Base-by-base conservation (phyloP, 2,329 filamentous ascomycete species). In the Colletotrichum musae region DNA sequence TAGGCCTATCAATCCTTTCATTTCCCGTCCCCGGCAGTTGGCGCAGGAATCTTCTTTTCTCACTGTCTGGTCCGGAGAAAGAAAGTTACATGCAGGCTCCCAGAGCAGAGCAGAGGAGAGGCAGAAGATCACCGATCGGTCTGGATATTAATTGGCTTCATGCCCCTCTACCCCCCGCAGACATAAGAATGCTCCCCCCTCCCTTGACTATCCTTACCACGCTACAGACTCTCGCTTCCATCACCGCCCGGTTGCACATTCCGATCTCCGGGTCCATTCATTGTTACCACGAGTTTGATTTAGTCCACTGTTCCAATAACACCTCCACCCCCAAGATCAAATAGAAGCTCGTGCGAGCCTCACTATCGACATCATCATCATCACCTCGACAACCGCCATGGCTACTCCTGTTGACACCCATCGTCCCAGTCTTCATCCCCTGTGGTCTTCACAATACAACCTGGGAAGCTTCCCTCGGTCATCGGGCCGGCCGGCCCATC, bases 391-490 rank as follows among this genome's bases (percentile, higher is more conserved):
- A 32, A 41, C 26, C 24, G 58, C n/a, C 28, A 72, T 72, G 71
- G 67, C 70, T 28, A 68, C 71, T 39, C 70, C 67, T 4, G 47
- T 72, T 56, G 67, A 72, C 16, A 58, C 58, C 41, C 70, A 36
- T 36, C 32, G 68, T 47, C 63, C 68, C 13, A 68, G 51, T 54
- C 64, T 72, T 58, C 75, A 79, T 67, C 80, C 80, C 4, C 64
- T 82, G 63, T 80, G 78, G 78, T 78, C 78, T 21, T 73, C 73
- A 58, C 75, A 76, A 47, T 75, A 77, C 54, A 74, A 72, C 47
- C 54, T 74, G 13, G 72, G 72, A 32, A 73, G 61, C n/a, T 70
- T 72, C 39, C 73, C 77, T 28, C 62, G 60, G 45, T 72, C 70
- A 12, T 18, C 52, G 21, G 50, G 21, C 41, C 65, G 64, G 15